Evolutionary conservation across 2,329 filamentous ascomycete species (phyloP).

Genomic region (Pestalotiopsis sp.): DNA sequence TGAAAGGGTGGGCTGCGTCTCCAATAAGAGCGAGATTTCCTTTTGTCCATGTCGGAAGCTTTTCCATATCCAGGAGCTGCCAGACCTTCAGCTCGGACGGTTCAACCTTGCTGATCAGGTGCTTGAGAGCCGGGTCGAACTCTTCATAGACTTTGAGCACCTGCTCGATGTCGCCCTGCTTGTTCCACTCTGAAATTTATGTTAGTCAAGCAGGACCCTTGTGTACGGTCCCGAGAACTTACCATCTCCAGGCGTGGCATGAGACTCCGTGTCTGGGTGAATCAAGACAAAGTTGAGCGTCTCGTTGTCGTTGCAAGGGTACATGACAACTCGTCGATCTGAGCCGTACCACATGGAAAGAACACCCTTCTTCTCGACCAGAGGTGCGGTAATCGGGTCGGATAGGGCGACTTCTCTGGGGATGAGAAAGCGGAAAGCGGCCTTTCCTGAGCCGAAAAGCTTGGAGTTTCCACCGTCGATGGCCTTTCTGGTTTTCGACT

Average conservation of each 20-base stretch:
- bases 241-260: conserved; percentile 33
- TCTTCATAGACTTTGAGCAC: conserved; percentile 41
- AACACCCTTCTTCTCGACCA: conserved; percentile 31
- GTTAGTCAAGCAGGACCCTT: conserved; percentile 16
- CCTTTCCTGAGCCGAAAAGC: conserved; percentile 52
- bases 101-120: conserved; percentile 46
- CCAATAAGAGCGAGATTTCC: conserved; percentile 26
- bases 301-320: conserved; percentile 47
- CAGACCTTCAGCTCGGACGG: conserved; percentile 54
- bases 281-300: conserved; percentile 54
- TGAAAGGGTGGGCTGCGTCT: conserved; percentile 62
- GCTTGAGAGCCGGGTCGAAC: conserved; percentile 43
- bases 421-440: conserved; percentile 60
- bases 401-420: conserved; percentile 33
- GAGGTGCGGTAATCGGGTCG: conserved; percentile 35
- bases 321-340: conserved; percentile 48
- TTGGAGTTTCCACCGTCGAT: conserved; percentile 38
- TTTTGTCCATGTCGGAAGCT: conserved; percentile 38
- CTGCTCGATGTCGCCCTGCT: conserved; percentile 35
- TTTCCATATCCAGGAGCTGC: conserved; percentile 64
- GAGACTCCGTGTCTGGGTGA: conserved; percentile 48
- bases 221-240: conserved; percentile 13
- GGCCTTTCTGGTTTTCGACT: conserved; percentile 39
- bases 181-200: conserved; percentile 39
- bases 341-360: conserved; percentile 42